A percentile compares a stretch with the other conserved stretches of the same genome.
Evolutionary conservation across 805 yeast species (phyloP).

Genomic region (Wickerhamomyces bovis): DNA sequence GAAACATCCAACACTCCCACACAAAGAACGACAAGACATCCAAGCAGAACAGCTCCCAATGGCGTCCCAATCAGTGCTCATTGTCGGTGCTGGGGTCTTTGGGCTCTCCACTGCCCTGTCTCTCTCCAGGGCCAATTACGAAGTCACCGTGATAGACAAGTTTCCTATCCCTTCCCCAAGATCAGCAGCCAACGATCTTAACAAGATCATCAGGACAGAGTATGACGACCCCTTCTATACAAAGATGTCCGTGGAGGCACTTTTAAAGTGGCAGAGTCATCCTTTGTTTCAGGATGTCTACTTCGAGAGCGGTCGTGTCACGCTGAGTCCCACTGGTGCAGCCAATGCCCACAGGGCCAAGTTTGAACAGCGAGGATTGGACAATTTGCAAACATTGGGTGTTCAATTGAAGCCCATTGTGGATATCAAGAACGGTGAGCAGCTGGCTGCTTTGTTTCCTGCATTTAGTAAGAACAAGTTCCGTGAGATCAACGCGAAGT

Average conservation of each 20-base stretch:
- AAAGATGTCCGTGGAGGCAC: constrained; percentile 39
- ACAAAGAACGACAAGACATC: too few relatives aligned
- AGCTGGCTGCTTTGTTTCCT: constrained; percentile 24
- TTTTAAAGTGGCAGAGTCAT: constrained; percentile 32
- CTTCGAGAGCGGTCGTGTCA: constrained; percentile 37
- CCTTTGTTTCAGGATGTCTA: constrained; percentile 29
- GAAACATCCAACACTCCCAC: too few relatives aligned
- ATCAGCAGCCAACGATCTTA: constrained; percentile 44
- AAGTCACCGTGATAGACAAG: constrained; percentile 34
- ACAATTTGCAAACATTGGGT: constrained; percentile 25
- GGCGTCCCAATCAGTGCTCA: constrained; percentile 10
- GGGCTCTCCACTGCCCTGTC: constrained; percentile 41
- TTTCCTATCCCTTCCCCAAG: constrained; percentile 37
- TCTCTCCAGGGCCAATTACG: constrained; percentile 2
- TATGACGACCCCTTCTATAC: constrained; percentile 39
- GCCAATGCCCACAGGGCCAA: constrained; percentile 29
- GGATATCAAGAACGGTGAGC: constrained; percentile 26
- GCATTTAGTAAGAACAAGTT: constrained; percentile 23
- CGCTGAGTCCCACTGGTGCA: constrained; percentile 26
- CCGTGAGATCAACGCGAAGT: constrained; percentile 23
- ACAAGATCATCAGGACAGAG: constrained; percentile 44
- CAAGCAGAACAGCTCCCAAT: too few relatives aligned
- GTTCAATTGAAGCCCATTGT: constrained; percentile 23
- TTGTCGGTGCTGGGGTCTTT: constrained; percentile 39
- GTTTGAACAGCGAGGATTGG: constrained; percentile 33